Conservation (phyloP, 441 rosid species). For the Euphorbia celastroides region DNA sequence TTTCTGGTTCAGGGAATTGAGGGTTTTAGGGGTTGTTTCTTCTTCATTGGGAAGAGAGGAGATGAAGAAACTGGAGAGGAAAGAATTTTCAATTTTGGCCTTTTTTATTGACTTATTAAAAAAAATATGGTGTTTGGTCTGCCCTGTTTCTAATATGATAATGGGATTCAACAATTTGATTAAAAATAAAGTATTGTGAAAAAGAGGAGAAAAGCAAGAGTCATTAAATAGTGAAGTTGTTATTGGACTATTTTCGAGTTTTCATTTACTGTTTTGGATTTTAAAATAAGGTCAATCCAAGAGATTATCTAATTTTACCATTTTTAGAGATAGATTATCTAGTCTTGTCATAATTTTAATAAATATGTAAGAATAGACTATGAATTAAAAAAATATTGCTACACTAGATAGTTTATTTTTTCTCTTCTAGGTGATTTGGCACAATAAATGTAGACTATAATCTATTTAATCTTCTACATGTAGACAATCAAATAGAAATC, state of each 20-base stretch:
- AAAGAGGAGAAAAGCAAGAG: not conserved
- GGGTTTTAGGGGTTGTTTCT: conserved; percentile 13
- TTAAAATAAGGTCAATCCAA: not conserved
- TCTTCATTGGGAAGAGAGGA: conserved; percentile 19
- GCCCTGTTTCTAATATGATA: conserved; percentile 6
- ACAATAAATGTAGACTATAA: too few species aligned
- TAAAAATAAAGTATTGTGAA: not conserved
- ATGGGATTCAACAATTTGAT: not conserved
- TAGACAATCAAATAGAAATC: too few species aligned
- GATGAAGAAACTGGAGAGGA: not conserved
- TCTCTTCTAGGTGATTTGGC: too few species aligned
- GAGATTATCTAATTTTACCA: not conserved
- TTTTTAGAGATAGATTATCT: too few species aligned
- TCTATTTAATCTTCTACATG: too few species aligned
- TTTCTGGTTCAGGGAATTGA: conserved; percentile 1
- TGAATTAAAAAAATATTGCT: too few species aligned
- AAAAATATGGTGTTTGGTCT: not conserved
- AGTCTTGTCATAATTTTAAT: too few species aligned
- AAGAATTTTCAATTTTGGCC: not conserved
- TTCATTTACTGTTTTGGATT: not conserved
- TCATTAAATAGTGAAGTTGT: not conserved
- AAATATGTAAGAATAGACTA: too few species aligned
- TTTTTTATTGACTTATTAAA: not conserved
- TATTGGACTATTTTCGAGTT: not conserved
- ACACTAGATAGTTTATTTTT: too few species aligned